These are phyloP conservation scores for Trichomonascaceae sp. DNA, from an alignment of 1,139 yeast genomes.

Conservation along the genomic window DNA sequence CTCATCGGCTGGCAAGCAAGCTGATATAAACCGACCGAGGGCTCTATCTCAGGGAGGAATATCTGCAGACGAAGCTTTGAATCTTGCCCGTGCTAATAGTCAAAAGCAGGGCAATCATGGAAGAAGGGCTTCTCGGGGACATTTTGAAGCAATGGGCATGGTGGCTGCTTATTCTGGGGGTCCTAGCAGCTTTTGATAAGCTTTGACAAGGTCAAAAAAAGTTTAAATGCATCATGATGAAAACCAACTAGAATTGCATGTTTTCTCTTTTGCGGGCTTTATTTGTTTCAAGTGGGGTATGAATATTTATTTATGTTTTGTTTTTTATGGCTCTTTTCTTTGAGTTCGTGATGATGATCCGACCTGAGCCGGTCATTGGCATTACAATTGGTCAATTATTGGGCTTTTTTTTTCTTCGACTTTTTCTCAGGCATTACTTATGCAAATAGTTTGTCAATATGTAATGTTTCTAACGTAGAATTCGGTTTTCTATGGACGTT, in stretches of 20 bases:
- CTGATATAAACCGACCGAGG: conserved; percentile 7
- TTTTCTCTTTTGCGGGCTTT: neutral
- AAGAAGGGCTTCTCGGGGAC: conserved; percentile 13
- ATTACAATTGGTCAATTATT: no score
- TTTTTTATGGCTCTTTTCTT: neutral
- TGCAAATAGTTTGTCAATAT: no score
- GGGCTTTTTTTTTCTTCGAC: neutral
- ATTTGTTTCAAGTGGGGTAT: neutral
- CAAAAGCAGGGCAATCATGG: conserved; percentile 9
- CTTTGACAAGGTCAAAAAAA: neutral
- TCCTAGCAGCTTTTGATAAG: conserved; percentile 26
- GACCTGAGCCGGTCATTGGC: neutral
- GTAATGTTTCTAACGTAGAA: neutral
- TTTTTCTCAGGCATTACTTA: no score
- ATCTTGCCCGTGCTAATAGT: conserved; percentile 30
- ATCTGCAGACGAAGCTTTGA: conserved; percentile 35
- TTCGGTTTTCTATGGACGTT: neutral
- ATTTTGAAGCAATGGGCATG: conserved; percentile 31
- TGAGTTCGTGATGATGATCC: neutral
- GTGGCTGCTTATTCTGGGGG: conserved; percentile 35
- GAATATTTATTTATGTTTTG: neutral
- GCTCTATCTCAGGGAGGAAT: conserved; percentile 21
- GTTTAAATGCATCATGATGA: neutral
- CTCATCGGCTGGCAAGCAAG: neutral
- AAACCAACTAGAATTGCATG: neutral